Evolutionary conservation across 2,329 filamentous ascomycete species (phyloP).

Genomic region (Calycina marina): DNA sequence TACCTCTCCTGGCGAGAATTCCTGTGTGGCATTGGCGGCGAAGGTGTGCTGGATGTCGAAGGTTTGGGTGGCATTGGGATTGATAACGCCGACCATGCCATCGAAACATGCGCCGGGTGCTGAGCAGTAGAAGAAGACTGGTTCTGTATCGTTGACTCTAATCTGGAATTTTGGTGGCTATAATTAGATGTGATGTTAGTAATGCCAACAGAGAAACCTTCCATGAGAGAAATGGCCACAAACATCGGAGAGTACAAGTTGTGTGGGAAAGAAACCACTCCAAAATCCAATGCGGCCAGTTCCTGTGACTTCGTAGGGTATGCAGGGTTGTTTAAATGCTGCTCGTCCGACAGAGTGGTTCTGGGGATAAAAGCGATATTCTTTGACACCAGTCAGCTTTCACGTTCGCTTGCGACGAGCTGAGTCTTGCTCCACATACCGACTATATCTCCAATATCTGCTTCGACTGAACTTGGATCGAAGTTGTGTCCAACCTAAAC

Average conservation of each 20-base stretch:
- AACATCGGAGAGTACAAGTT: constrained; percentile 28
- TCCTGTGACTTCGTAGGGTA: constrained; percentile 41
- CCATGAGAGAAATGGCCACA: constrained; percentile 17
- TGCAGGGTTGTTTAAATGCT: constrained; percentile 42
- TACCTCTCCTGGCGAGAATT: constrained; percentile 40
- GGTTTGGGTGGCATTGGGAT: constrained; percentile 40
- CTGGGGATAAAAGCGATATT: constrained; percentile 46
- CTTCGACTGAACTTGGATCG: constrained; percentile 23
- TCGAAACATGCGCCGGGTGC: constrained; percentile 51
- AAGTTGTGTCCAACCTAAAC: constrained; percentile 20
- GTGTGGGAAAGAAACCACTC: constrained; percentile 33
- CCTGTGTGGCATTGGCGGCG: constrained; percentile 33
- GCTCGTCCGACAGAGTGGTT: constrained; percentile 51
- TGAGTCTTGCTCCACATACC: constrained; percentile 21
- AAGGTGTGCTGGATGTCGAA: constrained; percentile 32
- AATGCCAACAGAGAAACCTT: too few relatives aligned
- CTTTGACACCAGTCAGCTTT: constrained; percentile 6
- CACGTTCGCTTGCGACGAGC: not conserved
- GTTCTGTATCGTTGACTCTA: constrained; percentile 43
- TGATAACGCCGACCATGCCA: constrained; percentile 65
- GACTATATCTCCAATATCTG: constrained; percentile 33
- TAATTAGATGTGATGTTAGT: too few relatives aligned
- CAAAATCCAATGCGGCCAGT: constrained; percentile 36
- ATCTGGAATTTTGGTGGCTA: constrained; percentile 27
- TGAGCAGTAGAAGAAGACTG: constrained; percentile 57